Conservation (phyloP, 2,329 filamentous ascomycete genomes). For the Helotiales sp. region DNA sequence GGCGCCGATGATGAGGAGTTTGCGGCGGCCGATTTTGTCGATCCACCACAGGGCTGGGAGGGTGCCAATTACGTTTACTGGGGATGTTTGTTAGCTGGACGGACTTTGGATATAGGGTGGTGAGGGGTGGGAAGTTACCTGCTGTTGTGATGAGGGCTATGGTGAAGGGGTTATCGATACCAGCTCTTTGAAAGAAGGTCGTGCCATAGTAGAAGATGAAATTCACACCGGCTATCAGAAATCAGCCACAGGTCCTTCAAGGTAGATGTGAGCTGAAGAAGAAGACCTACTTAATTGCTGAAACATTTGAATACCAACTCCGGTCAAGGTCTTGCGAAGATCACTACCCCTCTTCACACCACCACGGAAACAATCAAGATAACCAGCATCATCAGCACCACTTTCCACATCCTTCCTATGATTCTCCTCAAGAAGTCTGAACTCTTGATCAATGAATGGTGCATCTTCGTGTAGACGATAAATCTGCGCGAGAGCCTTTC, state of each 20-base stretch:
- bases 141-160: conserved; percentile 83
- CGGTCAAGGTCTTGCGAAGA: conserved; percentile 68
- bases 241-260: neutral
- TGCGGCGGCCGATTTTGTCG: conserved; percentile 77
- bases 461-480: conserved; percentile 73
- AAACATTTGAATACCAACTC: conserved; percentile 78
- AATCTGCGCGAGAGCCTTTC: conserved; percentile 61
- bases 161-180: conserved; percentile 69
- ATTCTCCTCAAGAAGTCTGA: conserved; percentile 84
- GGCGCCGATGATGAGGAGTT: conserved; percentile 75
- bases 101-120: neutral
- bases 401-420: conserved; percentile 49
- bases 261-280: neutral
- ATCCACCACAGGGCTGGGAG: conserved; percentile 79
- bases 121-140: neutral
- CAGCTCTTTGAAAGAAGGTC: conserved; percentile 86
- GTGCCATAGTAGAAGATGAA: conserved; percentile 88
- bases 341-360: conserved; percentile 66
- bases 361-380: conserved; percentile 67
- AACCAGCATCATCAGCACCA: conserved; percentile 62
- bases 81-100: neutral
- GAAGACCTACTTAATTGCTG: conserved; percentile 56
- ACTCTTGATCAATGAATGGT: conserved; percentile 72
- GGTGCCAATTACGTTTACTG: conserved; percentile 79
- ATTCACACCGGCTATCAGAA: conserved; percentile 72